A percentile compares a stretch with the other conserved stretches of the same genome.
These are phyloP conservation scores for Auxenochlorella pyrenoidosa DNA, from an alignment of 139 green algal species.

Conservation along the genomic window DNA sequence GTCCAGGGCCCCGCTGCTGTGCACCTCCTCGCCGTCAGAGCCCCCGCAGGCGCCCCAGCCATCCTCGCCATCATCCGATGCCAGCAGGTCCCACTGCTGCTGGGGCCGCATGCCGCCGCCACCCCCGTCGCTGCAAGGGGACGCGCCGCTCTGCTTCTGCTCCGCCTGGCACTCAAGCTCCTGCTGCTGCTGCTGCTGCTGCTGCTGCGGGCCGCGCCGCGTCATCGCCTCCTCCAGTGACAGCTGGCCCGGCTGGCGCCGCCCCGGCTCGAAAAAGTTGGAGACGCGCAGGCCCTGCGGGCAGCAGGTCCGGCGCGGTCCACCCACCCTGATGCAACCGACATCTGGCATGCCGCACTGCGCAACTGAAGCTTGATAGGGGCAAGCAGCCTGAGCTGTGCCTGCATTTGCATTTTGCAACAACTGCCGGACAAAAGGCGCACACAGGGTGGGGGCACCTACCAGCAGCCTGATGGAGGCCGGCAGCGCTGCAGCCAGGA, in stretches of 20 bases:
- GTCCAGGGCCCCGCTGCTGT: background rate
- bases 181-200: background rate
- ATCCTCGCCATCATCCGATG: background rate
- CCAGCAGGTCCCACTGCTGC: background rate
- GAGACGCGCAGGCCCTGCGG: conserved; percentile 86
- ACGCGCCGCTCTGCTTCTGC: background rate
- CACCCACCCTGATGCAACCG: no score
- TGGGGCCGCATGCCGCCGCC: background rate
- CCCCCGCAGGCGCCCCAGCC: background rate
- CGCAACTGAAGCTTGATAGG: no score
- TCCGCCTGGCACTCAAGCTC: background rate
- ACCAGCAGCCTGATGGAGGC: conserved; percentile 73
- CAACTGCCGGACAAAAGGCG: no score
- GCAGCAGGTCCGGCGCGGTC: conserved; percentile 41
- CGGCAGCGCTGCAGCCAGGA: conserved; percentile 81
- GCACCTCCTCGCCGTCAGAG: background rate
- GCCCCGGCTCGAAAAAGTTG: conserved; percentile 59
- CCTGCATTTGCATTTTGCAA: no score
- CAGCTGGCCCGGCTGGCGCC: conserved; percentile 24
- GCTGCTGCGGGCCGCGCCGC: background rate
- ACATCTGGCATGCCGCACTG: no score
- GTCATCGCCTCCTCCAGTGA: conserved; percentile 40
- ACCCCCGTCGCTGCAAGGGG: background rate
- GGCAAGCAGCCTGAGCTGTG: no score
- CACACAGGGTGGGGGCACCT: background rate